Conservation (phyloP, 495 filamentous ascomycete species). For the Neurospora tetraspora region DNA sequence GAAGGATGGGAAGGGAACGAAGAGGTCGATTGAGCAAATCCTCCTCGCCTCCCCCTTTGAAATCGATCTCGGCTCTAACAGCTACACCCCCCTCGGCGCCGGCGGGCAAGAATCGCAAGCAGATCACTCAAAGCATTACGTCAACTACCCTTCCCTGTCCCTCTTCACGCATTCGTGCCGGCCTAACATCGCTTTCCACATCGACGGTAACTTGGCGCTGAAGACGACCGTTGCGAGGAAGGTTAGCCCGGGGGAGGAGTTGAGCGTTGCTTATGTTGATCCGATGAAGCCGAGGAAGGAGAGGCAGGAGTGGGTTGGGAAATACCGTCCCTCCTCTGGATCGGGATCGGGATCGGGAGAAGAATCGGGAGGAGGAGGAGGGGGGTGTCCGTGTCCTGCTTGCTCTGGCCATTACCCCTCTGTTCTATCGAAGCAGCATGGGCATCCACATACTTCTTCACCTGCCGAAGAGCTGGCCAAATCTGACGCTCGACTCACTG, state of each 20-base stretch:
- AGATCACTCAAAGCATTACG: conserved; percentile 16
- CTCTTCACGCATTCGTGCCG: conserved; percentile 25
- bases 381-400: conserved; percentile 9
- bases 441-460: background rate
- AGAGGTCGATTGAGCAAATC: conserved; percentile 16
- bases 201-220: conserved; percentile 16
- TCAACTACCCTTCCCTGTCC: conserved; percentile 22
- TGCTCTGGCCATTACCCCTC: conserved; percentile 3
- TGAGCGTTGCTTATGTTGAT: conserved; percentile 23
- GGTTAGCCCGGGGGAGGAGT: conserved; percentile 21
- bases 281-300: conserved; percentile 11
- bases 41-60: conserved; percentile 24
- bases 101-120: background rate
- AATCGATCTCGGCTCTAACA: conserved; percentile 13
- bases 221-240: conserved; percentile 20
- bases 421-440: rapidly evolving
- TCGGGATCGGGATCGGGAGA: background rate
- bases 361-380: background rate
- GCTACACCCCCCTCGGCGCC: background rate
- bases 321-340: background rate
- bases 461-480: conserved; percentile 1
- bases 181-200: conserved; percentile 24
- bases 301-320: conserved; percentile 15
- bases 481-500: conserved; percentile 16
- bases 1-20: background rate